Evolutionary conservation across 2,329 filamentous ascomycete species (phyloP), one percentile per base, ranked within the genome.

Genomic region (Fusarium illudens): DNA sequence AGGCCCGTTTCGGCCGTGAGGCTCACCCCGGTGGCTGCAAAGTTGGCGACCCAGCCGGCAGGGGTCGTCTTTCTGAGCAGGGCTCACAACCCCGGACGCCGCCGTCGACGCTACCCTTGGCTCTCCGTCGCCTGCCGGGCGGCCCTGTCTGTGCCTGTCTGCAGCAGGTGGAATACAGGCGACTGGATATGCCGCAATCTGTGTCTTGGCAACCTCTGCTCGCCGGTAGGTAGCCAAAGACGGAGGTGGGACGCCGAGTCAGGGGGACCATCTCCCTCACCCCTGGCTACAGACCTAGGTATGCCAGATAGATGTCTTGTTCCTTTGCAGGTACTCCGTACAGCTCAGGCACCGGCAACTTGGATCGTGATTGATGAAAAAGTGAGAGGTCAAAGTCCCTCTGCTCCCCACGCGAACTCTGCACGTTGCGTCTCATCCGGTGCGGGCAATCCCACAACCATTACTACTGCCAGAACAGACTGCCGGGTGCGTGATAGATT

Each of bases 301-400:
- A 44, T 44, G 39, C 22, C 15, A 44, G 39, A 44, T 44, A 44
- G 39, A 44, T 44, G 22, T 27, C 25, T n/a, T 44, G 39, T 12
- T 20, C 39, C 15, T 44, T n/a, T 27, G 15, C 10, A 27, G 25
- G 6, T 27, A 27, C 25, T 8, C 25, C 15, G 39, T 22, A 44
- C 22, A 44, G 39, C 37, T 54, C 51, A 37, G 52, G 27, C 20
- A 56, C 30, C 22, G 53, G 37, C n/a, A 37, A n/a, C 22, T 27
- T 44, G 39, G 53, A 56, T 56, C 22, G 32, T 29, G 53, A 56
- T 33, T 55, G 29, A 33, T 42, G 17, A 53, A n/a, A n/a, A 42
- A 54, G n/a, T 39, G 51, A 33, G 36, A 29, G 22, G 37, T 50
- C 29, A 33, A 50, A 20, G 46, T 22, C 27, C 46, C 46, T 29